Evolutionary conservation across 148 eudicot species (phyloP), one percentile per base, ranked within the genome.

Genomic region (Diospyros lotus): DNA sequence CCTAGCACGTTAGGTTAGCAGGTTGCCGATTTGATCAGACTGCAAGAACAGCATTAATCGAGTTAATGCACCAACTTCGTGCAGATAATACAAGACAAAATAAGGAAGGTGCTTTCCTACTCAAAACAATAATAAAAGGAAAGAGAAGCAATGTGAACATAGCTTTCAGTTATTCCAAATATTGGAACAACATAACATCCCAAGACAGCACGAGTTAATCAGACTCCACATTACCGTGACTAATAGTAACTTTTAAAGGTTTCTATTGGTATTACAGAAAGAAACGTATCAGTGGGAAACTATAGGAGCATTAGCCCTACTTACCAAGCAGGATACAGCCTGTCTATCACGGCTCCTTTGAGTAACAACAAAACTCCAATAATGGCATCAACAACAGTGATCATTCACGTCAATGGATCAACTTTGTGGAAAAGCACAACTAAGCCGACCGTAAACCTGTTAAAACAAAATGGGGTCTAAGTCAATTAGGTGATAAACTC

Each of bases 371-470:
- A 97, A 92, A 58, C 90, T 92, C 76, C 92, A 69, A 72, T 94
- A 89, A 80, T 87, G 98, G 86, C 98, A 92, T 96, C 98, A 92
- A 17, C 97, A 92, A 61, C 98, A 94, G 61, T 84, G 86, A n/a
- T 89, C 86, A 68, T 92, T 90, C 15, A 28, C 28, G 28, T 28
- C 28, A 28, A 28, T 28, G 81, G 86, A 76, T 94, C 85, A 60
- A 80, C 83, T 50, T 91, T 97, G 41, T 79, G 93, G 68, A 92
- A 89, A 58, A 91, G 84, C 88, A 87, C 17, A 62, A 84, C 79
- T 43, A 90, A 71, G 45, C 86, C 93, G 73, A 82, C 83, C 11
- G 84, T 70, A 64, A 90, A 89, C 79, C 97, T 94, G 86, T 72
- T 76, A 58, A 74, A 69, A 72, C 71, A 75, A 56, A 45, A 73